Evolutionary conservation across 2,329 filamentous ascomycete species (phyloP), one percentile per base, ranked within the genome.

Genomic region (Emericellopsis atlantica): DNA sequence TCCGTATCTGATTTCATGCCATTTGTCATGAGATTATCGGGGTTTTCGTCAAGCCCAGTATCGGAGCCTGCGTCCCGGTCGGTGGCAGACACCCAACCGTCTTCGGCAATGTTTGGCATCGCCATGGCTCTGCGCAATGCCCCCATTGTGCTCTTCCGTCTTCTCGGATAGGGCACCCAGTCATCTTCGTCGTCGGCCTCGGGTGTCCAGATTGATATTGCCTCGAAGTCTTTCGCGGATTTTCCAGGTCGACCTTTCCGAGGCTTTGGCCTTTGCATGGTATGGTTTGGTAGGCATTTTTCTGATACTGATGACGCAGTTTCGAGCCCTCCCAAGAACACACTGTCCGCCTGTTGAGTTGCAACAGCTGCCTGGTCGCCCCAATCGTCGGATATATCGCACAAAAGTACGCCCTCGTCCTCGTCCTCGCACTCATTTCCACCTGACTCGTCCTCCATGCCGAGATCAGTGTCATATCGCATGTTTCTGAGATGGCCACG

Each of bases 401-500:
- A 56, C 9, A 61, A 47, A 2, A 54, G 34, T 24, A 59, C 47
- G 4, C 56, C 58, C 22, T 62, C 56, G 4, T 64, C 61, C 18
- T 62, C 54, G 0, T 61, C 56, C 2, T 57, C 57, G 4, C 60
- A 54, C 4, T 57, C 54, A 16, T 59, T 54, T 6, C 8, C 29
- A 26, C 15, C 14, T 11, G 40, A 45, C 15, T 58, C 49, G 40
- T 48, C 39, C 15, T 32, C 24, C 62, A 47, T 46, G 48, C 72
- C 62, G 12, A 61, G 55, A 36, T 66, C 64, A 61, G 55, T 81
- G 69, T 60, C 74, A 58, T 54, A 64, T 53, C 70, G 86, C 77
- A 53, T 74, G 58, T 55, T 54, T 39, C 73, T 57, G 40, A 95
- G 58, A 62, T 96, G 92, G 0, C 92, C 90, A 66, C 95, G 92